A percentile compares a stretch with the other conserved stretches of the same genome.
Conservation (phyloP, 116 monocot species). For the Iris pallida region DNA sequence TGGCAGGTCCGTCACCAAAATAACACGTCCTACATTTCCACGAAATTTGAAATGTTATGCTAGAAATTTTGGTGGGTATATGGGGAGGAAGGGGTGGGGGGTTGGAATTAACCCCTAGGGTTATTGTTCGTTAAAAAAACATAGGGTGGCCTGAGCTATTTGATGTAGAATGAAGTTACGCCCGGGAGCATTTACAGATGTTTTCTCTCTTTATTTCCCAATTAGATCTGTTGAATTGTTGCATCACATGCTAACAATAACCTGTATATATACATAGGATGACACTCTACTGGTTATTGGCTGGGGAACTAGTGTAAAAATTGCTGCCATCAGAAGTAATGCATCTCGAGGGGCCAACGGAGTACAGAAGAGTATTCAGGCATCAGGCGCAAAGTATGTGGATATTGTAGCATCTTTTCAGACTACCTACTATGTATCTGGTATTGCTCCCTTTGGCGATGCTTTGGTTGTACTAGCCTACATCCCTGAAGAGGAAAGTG, state of each 20-base stretch:
- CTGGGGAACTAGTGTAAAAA: constrained; percentile 89
- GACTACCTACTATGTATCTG: constrained; percentile 85
- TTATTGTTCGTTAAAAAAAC: not conserved
- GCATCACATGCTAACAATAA: constrained; percentile 3
- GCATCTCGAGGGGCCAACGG: constrained; percentile 43
- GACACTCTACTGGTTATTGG: constrained; percentile 93
- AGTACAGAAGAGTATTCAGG: constrained; percentile 33
- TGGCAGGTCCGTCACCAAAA: constrained; percentile 69
- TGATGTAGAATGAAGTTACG: not conserved
- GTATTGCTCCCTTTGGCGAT: constrained; percentile 95
- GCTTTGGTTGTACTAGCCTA: constrained; percentile 86
- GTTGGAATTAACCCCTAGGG: too few species aligned
- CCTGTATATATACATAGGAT: constrained; percentile 46
- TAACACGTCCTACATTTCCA: too few species aligned
- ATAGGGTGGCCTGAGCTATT: not conserved
- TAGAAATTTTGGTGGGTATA: too few species aligned
- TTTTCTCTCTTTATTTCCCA: not conserved
- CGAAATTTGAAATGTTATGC: too few species aligned
- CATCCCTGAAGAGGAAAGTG: constrained; percentile 72
- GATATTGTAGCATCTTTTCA: constrained; percentile 98
- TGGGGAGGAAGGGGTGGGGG: too few species aligned
- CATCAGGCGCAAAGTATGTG: constrained; percentile 62
- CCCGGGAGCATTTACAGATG: not conserved
- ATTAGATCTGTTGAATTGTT: not conserved
- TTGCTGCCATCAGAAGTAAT: constrained; percentile 76